Conservation (phyloP, 306 rosid species). For the Vicia faba region DNA sequence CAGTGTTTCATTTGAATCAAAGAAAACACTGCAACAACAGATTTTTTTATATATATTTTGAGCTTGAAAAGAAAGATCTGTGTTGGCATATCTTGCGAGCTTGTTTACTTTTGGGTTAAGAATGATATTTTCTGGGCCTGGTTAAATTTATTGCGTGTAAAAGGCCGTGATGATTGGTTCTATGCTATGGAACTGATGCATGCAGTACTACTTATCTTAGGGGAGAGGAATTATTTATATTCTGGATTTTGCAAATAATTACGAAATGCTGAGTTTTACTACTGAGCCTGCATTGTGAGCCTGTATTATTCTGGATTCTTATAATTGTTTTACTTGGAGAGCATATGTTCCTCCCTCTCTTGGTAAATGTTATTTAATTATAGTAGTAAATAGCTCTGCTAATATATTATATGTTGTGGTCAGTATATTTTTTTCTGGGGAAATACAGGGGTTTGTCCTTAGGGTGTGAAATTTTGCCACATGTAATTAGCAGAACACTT, state of each 20-base stretch:
- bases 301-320: no score
- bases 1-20: slow-evolving; percentile 18
- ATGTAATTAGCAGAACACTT: background rate
- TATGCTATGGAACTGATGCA: slow-evolving; percentile 10
- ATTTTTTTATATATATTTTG: background rate
- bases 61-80: background rate
- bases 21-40: background rate
- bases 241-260: slow-evolving; percentile 3
- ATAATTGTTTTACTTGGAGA: slow-evolving; percentile 1
- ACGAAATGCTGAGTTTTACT: background rate
- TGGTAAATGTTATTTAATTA: background rate
- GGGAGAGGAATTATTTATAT: background rate
- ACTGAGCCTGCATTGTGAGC: background rate
- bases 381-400: slow-evolving; percentile 1
- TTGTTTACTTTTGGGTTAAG: slow-evolving; percentile 11
- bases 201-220: slow-evolving; percentile 6
- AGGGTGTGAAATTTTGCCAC: background rate
- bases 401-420: slow-evolving; percentile 10
- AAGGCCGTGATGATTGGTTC: background rate
- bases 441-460: background rate
- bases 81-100: background rate
- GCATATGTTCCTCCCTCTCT: background rate
- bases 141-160: slow-evolving; percentile 8
- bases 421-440: background rate
- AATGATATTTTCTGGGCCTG: background rate